Evolutionary conservation across 805 yeast genomes (phyloP), one percentile per base, ranked within the genome.

Genomic region (Candida berthetii): DNA sequence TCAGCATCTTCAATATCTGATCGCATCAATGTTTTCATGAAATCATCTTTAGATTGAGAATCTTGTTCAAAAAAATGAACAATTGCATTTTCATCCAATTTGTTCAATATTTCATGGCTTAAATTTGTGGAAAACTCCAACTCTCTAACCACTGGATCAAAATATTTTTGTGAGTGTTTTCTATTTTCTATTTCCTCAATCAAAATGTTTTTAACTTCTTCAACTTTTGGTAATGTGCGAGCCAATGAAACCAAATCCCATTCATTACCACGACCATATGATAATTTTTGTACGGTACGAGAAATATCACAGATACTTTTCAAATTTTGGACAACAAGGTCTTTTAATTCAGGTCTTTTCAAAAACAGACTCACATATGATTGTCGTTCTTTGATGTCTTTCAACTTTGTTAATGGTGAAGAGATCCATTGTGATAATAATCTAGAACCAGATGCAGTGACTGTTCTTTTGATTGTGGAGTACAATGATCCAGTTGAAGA

Each of bases 391-490:
- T 58, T 58, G 13, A 93, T 78, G 46, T 77, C 84, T 0, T 55
- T 50, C 0, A 74, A 52, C 51, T 82, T 74, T 9, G 83, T 71
- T 0, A 86, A 72, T 0, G 99, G 99, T 2, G 87, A 78, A 20
- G 85, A 71, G 4, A 91, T 62, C 96, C 97, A 88, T 40, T 81
- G 80, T 7, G 82, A 74, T 11, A 93, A 62, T n/a, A 85, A 54
- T 34, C 98, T 66, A 0, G 95, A 66, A 0, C 98, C 98, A 0
- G 93, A 80, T 1, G 82, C 71, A 0, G 98, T 88, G 3, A 75
- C 77, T 0, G 98, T 91, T 40, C 83, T 65, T 43, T 78, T 75
- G 3, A 93, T 73, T 0, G 84, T 72, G n/a, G 78, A 74, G 5
- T 86, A 65, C 18, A 91, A 60, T 0, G 96, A 80, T 0, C 96